A percentile compares a stretch with the other conserved stretches of the same genome.
Evolutionary conservation across 2,329 filamentous ascomycete species (phyloP).

Genomic region (Fusarium temperatum): DNA sequence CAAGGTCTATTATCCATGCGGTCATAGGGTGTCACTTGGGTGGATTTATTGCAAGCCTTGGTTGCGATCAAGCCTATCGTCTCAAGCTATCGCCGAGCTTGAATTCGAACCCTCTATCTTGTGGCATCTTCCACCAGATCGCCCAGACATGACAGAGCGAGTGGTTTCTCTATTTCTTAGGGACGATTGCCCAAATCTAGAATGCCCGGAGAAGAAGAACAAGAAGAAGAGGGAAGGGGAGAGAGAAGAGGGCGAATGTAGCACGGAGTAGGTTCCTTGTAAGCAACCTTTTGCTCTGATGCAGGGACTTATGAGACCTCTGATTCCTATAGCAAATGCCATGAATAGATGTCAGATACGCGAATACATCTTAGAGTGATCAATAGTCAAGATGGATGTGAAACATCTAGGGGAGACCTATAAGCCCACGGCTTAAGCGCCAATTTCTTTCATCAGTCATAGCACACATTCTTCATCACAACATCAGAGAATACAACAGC

Average conservation of each 20-base stretch:
- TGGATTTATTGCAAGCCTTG: neutral
- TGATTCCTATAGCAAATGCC: neutral
- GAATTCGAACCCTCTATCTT: neutral
- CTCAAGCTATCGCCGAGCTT: neutral
- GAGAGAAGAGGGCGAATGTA: neutral
- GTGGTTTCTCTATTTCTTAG: neutral
- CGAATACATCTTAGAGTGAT: neutral
- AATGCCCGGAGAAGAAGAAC: neutral
- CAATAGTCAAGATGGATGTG: too few species aligned
- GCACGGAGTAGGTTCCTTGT: neutral
- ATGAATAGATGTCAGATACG: fast-evolving
- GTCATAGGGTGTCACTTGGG: neutral
- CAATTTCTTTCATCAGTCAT: neutral
- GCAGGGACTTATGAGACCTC: neutral
- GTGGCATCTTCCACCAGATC: neutral
- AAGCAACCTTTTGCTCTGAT: neutral
- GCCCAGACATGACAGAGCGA: neutral
- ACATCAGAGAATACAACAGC: neutral
- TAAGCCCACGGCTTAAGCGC: neutral
- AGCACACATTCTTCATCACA: neutral
- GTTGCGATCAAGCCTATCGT: neutral
- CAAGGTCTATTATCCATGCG: neutral
- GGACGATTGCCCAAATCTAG: neutral
- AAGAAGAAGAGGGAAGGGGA: neutral
- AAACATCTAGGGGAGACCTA: neutral